Evolutionary conservation across 306 rosid species (phyloP).

Genomic region (Castanospermum australe): DNA sequence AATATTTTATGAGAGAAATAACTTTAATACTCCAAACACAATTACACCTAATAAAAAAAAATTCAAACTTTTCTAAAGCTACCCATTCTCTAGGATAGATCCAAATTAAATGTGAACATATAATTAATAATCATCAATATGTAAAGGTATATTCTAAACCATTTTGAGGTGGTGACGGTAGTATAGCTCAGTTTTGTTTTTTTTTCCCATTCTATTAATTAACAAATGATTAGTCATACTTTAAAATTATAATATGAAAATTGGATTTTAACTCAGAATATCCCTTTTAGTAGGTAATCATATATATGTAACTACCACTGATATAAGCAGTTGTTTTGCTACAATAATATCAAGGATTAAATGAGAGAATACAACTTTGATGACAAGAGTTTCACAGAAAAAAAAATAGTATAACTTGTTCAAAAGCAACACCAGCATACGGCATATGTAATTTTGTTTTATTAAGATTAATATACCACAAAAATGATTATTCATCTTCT

Average conservation of each 20-base stretch:
- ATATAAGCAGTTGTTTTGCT: background rate
- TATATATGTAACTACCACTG: background rate
- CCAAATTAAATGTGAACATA: constrained; percentile 13
- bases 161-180: background rate
- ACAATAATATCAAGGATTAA: background rate
- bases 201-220: background rate
- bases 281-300: background rate
- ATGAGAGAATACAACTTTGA: too few relatives aligned
- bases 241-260: background rate
- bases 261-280: background rate
- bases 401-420: too few relatives aligned
- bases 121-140: background rate
- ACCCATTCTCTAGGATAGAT: constrained; percentile 22
- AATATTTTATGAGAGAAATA: too few relatives aligned
- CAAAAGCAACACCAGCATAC: too few relatives aligned
- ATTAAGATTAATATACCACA: background rate
- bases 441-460: too few relatives aligned
- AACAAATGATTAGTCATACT: background rate
- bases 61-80: background rate
- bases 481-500: background rate
- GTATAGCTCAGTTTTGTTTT: background rate
- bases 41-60: too few relatives aligned
- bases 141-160: background rate
- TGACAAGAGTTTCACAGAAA: background rate
- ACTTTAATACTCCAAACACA: too few relatives aligned